Percentiles rank a stretch among this genome's conserved stretches.
Conservation (phyloP, 2,329 filamentous ascomycete genomes). For the Cytospora schulzeri region DNA sequence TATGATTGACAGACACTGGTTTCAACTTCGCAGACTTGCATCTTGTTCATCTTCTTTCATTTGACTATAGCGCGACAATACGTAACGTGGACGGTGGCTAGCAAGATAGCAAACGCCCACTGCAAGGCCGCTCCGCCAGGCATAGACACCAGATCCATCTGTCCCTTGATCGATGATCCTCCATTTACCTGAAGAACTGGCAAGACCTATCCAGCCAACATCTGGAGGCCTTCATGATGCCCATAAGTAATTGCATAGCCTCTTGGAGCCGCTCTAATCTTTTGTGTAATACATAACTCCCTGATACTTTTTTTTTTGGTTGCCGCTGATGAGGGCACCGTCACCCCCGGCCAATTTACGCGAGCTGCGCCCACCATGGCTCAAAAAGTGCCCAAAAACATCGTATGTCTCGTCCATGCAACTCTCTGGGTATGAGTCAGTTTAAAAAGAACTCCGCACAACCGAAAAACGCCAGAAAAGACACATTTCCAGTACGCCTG, state of each 20-base stretch:
- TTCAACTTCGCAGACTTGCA: neutral
- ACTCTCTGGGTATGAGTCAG: conserved; percentile 24
- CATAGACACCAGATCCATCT: neutral
- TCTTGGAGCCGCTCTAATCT: conserved; percentile 18
- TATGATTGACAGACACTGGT: neutral
- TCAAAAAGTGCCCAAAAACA: conserved; percentile 15
- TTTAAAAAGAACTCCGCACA: conserved; percentile 25
- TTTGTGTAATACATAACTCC: conserved; percentile 20
- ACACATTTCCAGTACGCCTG: conserved; percentile 24
- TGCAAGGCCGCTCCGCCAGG: neutral
- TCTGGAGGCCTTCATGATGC: conserved; percentile 2
- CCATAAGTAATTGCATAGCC: conserved; percentile 10
- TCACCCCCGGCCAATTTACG: neutral
- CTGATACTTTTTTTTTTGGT: conserved; percentile 2
- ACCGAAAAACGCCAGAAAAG: conserved; percentile 26
- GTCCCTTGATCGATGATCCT: neutral
- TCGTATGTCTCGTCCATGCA: conserved; percentile 22
- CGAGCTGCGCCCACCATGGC: neutral
- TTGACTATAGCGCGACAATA: neutral
- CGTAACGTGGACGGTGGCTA: neutral
- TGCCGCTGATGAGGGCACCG: conserved; percentile 1
- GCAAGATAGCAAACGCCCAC: neutral
- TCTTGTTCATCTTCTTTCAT: neutral
- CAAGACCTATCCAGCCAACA: conserved; percentile 4
- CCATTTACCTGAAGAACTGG: neutral